Base-by-base conservation (phyloP, 2,329 filamentous ascomycete species). In the Paraconiothyrium brasiliense region DNA sequence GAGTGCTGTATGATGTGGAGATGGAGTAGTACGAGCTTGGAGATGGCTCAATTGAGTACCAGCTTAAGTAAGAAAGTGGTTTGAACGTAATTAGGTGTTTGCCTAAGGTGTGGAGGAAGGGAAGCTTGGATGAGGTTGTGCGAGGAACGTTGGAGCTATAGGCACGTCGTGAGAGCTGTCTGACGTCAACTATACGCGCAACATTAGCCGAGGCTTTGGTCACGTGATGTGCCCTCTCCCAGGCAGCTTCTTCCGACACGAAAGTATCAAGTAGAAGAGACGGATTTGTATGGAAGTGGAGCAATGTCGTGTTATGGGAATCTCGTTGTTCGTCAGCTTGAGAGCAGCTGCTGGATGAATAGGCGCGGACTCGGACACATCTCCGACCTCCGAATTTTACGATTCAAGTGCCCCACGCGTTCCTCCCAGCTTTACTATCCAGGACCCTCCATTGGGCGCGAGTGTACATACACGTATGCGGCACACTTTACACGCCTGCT, bases 131-230 rank as follows among this genome's bases (percentile, higher is more conserved):
- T 43, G 32, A 27, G 37, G 14, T 51, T 24, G 1, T 27, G 9
- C 54, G 54, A 46, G 54, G 46, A 54, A 50, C 32, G 32, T 35
- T 48, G 20, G 34, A 59, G 49, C 37, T 55, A 60, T 50, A 32
- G 16, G 44, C 43, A 60, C 30, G n/a, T 47, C 20, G 51, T 49
- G 49, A 59, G 50, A 39, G 14, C 34, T 35, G 16, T 14, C 24
- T 63, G 61, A 63, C 61, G 61, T 63, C 61, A 62, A 22, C 20
- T 20, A 20, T 1, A 8, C 9, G 4, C 7, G 54, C 20, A 55
- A 32, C 5, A 51, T 55, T 54, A 56, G 50, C 57, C 61, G 60
- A 59, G 47, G 14, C 47, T 13, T 3, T 37, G 5, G 37, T 44
- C 39, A 30, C 35, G 37, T 37, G 46, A 50, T 16, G 30, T 49